Evolutionary conservation across 495 filamentous ascomycete genomes (phyloP), one percentile per base, ranked within the genome.

Genomic region (Penicillium cataractarum): DNA sequence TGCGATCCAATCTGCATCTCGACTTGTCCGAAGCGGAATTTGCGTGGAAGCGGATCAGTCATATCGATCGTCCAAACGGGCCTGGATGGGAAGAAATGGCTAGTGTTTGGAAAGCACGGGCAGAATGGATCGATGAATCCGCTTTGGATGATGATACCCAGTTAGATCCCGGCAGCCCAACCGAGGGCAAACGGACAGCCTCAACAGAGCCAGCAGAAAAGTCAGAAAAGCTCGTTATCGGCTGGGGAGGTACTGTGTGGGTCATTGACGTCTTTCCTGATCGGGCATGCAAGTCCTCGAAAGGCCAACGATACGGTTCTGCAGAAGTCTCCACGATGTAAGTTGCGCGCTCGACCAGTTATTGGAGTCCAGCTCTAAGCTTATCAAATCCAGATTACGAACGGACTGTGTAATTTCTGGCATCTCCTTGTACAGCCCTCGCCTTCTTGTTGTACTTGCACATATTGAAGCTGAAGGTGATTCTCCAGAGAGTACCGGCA

Each of bases 351-450:
- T 63, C 17, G 19, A 15, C 19, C 40, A 29, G 17, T n/a, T 6
- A n/a, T 22, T 33, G 9, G 10, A 4, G 6, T 32, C 27, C 19
- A 39, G 17, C 21, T 9, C 9, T 22, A 57, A 32, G 9, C 8
- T 57, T 32, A 15, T 42, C 27, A 35, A 51, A 8, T 44, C 8
- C 61, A 96, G 92, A 79, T 84, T 98, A 77, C 89, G 91, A 67
- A 93, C 93, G 66, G 95, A 98, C 80, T 97, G 96, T 78, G 91
- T 94, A 65, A 90, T 99, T 82, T 96, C 94, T 74, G 95, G 96
- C 71, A 89, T 99, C 71, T 93, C 95, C 64, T 83, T 99, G 78
- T 98, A 97, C 88, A 96, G 91, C 73, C 93, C 93, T 67, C 93
- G 86, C 67, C 81, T 96, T 55, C 82, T 99, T 75, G 83, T 96